Conservation (phyloP, 805 yeast genomes). For the Wickerhamiella qilinensis region DNA sequence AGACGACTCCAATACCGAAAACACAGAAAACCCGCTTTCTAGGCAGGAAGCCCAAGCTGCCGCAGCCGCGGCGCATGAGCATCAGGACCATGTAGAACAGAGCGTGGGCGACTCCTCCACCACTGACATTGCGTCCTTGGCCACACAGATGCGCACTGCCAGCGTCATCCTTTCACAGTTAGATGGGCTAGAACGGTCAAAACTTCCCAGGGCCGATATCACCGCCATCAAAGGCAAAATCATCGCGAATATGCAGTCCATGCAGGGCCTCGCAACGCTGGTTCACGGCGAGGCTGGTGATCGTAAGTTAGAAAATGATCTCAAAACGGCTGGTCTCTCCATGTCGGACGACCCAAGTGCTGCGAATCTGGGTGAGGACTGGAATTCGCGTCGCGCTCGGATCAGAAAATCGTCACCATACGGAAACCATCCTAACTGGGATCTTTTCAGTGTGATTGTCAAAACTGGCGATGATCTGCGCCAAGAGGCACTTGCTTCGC, state of each 20-base stretch:
- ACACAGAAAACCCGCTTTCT: background rate
- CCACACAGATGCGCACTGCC: conserved; percentile 91
- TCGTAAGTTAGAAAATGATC: conserved; percentile 79
- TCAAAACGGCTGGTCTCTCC: conserved; percentile 63
- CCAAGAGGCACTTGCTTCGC: conserved; percentile 97
- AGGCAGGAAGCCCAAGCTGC: conserved; percentile 1
- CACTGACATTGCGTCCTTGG: conserved; percentile 36
- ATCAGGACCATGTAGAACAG: too few species aligned
- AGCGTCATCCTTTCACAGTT: conserved; percentile 86
- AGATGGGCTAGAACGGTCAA: conserved; percentile 34
- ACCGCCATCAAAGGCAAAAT: conserved; percentile 52
- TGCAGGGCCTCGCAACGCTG: conserved; percentile 43
- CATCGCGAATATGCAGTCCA: conserved; percentile 56
- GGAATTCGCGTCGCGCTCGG: conserved; percentile 69
- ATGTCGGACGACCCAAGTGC: conserved; percentile 27
- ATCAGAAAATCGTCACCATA: conserved; percentile 62
- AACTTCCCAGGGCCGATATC: conserved; percentile 39
- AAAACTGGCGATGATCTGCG: conserved; percentile 92
- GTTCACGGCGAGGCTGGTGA: conserved; percentile 68
- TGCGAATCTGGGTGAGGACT: conserved; percentile 77
- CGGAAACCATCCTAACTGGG: conserved; percentile 89
- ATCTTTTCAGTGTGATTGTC: conserved; percentile 84
- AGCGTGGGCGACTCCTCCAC: conserved; percentile 7
- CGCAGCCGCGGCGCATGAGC: conserved; percentile 9
- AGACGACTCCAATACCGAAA: background rate